These are phyloP conservation scores for Tricholoma bakamatsutake DNA, from an alignment of 768 basidiomycete species.

Conservation along the genomic window DNA sequence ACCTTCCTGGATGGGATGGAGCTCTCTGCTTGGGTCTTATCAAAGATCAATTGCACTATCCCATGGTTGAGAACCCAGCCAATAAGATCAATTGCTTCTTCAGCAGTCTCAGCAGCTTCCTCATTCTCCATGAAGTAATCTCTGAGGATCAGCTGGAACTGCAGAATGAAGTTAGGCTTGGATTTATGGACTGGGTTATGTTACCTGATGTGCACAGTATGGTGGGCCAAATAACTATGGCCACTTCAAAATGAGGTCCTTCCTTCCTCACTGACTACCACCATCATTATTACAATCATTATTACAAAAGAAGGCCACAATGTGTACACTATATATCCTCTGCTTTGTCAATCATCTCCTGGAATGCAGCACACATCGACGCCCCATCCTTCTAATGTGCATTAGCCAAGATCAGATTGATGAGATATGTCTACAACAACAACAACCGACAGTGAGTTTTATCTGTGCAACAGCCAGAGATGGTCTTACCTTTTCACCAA, in stretches of 20 bases:
- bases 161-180: too few relatives aligned
- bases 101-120: slow-evolving; percentile 15
- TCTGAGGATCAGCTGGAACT: slow-evolving; percentile 19
- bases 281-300: slow-evolving; percentile 22
- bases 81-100: slow-evolving; percentile 20
- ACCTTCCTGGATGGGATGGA: slow-evolving; percentile 10
- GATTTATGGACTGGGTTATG: too few relatives aligned
- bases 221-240: slow-evolving; percentile 8
- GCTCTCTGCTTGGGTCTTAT: slow-evolving; percentile 15
- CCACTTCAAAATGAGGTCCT: slow-evolving; percentile 14
- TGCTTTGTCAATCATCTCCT: slow-evolving; percentile 17
- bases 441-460: too few relatives aligned
- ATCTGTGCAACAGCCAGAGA: too few relatives aligned
- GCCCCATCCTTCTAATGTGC: slow-evolving; percentile 19
- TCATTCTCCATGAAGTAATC: slow-evolving; percentile 20
- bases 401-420: slow-evolving; percentile 18
- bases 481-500: slow-evolving; percentile 15
- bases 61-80: slow-evolving; percentile 22
- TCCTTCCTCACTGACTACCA: slow-evolving; percentile 19
- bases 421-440: too few relatives aligned
- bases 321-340: slow-evolving; percentile 10
- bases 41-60: slow-evolving; percentile 18
- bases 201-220: too few relatives aligned
- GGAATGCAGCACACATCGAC: slow-evolving; percentile 21
- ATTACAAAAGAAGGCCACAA: slow-evolving; percentile 14